Percentiles rank a stretch among this genome's conserved stretches.
Evolutionary conservation across 805 yeast species (phyloP).

Genomic region (Candida boleticola): DNA sequence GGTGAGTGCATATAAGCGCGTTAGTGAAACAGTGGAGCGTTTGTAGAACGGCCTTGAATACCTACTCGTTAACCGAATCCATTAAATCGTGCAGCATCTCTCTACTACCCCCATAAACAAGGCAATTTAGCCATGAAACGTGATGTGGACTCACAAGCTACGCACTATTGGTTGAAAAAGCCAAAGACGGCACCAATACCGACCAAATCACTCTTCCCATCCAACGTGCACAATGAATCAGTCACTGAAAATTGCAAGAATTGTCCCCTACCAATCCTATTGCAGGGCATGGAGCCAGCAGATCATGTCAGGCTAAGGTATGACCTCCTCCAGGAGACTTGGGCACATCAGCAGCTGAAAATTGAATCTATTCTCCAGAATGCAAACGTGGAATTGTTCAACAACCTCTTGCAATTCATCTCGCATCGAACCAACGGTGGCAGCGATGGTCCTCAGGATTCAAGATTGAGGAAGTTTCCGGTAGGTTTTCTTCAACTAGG

Average conservation of each 20-base stretch:
- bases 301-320: slow-evolving; percentile 22
- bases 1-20: too few relatives aligned
- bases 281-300: slow-evolving; percentile 22
- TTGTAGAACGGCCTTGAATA: too few relatives aligned
- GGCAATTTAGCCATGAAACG: slow-evolving; percentile 5
- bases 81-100: too few relatives aligned
- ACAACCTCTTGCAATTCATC: slow-evolving; percentile 21
- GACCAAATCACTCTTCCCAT: not conserved
- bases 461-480: slow-evolving; percentile 18
- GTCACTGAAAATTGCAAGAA: not conserved
- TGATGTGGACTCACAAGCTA: slow-evolving; percentile 25
- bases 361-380: slow-evolving; percentile 28
- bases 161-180: slow-evolving; percentile 26
- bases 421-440: slow-evolving; percentile 7
- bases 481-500: slow-evolving; percentile 36
- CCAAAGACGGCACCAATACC: slow-evolving; percentile 1
- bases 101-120: too few relatives aligned
- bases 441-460: too few relatives aligned
- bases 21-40: too few relatives aligned
- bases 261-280: slow-evolving; percentile 23
- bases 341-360: slow-evolving; percentile 27
- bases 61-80: too few relatives aligned
- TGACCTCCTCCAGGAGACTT: slow-evolving; percentile 20
- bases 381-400: slow-evolving; percentile 31
- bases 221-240: slow-evolving; percentile 1